A percentile compares a stretch with the other conserved stretches of the same genome.
Evolutionary conservation across 768 basidiomycete species (phyloP).

Genomic region (Peribolospora kevripleyi): DNA sequence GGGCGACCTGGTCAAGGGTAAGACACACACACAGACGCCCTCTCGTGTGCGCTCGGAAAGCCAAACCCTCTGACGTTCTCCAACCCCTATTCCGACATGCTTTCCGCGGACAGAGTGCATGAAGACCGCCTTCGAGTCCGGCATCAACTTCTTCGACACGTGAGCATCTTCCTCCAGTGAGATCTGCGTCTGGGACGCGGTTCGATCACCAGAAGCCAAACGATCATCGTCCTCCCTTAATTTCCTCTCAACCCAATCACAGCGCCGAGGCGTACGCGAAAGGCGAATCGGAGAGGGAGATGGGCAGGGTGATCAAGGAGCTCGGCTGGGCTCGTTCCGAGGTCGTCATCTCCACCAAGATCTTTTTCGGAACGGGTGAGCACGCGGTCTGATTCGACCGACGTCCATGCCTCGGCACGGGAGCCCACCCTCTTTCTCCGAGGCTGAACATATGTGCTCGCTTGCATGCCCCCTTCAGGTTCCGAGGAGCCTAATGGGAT

Average conservation of each 20-base stretch:
- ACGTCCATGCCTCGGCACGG: not conserved
- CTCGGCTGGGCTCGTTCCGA: constrained; percentile 40
- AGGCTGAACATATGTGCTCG: too few relatives aligned
- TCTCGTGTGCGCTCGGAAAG: too few relatives aligned
- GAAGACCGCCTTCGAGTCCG: constrained; percentile 47
- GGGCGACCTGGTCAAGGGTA: constrained; percentile 42
- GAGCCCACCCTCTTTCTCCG: not conserved
- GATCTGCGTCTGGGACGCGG: not conserved
- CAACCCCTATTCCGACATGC: too few relatives aligned
- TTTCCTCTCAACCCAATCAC: constrained; percentile 2
- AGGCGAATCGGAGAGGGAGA: constrained; percentile 49
- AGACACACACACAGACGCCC: constrained; percentile 6
- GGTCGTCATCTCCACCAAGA: constrained; percentile 52
- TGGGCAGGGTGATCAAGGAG: constrained; percentile 59
- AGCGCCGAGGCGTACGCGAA: constrained; percentile 18
- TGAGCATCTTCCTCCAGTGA: constrained; percentile 12
- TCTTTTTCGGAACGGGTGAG: constrained; percentile 44
- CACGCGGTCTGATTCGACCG: constrained; percentile 2
- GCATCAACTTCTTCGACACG: constrained; percentile 42
- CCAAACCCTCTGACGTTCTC: too few relatives aligned
- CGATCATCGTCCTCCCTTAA: not conserved
- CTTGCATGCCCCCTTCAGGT: not conserved
- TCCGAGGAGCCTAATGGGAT: not conserved
- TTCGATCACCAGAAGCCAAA: not conserved
- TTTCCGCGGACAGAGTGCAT: constrained; percentile 31